Evolutionary conservation across 768 basidiomycete genomes (phyloP).

Genomic region (Tricholoma furcatifolium): DNA sequence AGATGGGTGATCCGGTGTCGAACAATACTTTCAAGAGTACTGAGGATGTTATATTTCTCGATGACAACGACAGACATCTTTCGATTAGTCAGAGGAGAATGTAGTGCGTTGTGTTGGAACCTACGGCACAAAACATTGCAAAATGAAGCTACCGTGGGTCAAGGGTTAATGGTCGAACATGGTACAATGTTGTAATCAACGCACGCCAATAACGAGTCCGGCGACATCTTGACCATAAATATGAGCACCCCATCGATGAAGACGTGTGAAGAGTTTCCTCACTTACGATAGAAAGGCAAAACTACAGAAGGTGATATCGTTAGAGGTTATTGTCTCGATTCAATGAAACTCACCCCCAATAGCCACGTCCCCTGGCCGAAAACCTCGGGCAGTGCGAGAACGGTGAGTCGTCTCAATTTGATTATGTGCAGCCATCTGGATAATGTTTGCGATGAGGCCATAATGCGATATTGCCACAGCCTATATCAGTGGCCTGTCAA

Average conservation of each 20-base stretch:
- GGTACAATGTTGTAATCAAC: constrained; percentile 17
- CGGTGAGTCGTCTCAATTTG: constrained; percentile 22
- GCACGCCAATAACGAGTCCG: constrained; percentile 55
- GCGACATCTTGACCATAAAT: constrained; percentile 23
- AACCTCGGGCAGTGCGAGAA: constrained; percentile 29
- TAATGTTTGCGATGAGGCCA: constrained; percentile 53
- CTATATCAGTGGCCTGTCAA: constrained; percentile 22
- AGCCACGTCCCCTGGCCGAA: constrained; percentile 50
- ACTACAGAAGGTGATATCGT: constrained; percentile 22
- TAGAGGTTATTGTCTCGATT: constrained; percentile 6
- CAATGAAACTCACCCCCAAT: constrained; percentile 28
- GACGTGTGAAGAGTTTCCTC: constrained; percentile 31
- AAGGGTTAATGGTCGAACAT: constrained; percentile 12
- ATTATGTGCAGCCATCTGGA: constrained; percentile 49
- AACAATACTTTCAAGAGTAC: constrained; percentile 45
- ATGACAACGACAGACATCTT: constrained; percentile 54
- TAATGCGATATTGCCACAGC: constrained; percentile 54
- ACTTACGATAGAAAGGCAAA: constrained; percentile 44
- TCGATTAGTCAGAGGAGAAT: not conserved
- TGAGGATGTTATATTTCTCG: constrained; percentile 41
- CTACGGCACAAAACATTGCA: constrained; percentile 51
- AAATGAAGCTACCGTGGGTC: constrained; percentile 46
- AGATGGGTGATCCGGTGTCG: constrained; percentile 48
- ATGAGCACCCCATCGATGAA: constrained; percentile 19
- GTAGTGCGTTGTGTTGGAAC: not conserved